Conservation (phyloP, 805 yeast genomes). For the Yarrowia sp. region DNA sequence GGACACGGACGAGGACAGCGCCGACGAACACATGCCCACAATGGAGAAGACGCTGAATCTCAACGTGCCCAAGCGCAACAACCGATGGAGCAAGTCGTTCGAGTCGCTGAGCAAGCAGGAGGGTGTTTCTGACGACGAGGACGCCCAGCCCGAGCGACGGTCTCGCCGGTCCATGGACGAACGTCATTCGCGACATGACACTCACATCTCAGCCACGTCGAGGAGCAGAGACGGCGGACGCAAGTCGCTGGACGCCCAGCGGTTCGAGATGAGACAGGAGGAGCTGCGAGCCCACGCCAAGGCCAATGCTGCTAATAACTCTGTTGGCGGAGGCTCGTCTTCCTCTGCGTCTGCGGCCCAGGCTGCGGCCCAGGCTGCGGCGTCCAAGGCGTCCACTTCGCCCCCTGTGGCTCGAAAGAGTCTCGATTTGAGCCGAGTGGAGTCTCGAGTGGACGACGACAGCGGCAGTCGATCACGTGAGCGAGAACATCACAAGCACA, state of each 20-base stretch:
- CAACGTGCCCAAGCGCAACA: conserved; percentile 23
- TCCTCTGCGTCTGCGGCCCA: neutral
- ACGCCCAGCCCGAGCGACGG: conserved; percentile 7
- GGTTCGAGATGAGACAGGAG: conserved; percentile 31
- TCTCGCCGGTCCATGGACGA: conserved; percentile 29
- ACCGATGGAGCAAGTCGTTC: conserved; percentile 31
- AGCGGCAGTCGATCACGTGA: conserved; percentile 4
- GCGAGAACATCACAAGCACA: conserved; percentile 37
- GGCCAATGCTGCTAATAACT: conserved; percentile 9
- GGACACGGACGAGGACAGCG: conserved; percentile 14
- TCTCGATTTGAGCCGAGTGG: conserved; percentile 31
- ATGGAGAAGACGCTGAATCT: conserved; percentile 8
- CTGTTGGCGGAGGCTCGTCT: neutral
- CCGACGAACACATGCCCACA: conserved; percentile 6
- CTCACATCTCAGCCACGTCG: neutral
- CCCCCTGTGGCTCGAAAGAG: conserved; percentile 15
- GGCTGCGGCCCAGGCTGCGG: conserved; percentile 18
- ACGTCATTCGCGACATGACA: conserved; percentile 7
- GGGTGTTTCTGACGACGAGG: conserved; percentile 30
- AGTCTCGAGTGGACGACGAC: conserved; percentile 29
- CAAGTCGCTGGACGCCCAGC: conserved; percentile 30
- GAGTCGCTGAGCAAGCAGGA: conserved; percentile 22
- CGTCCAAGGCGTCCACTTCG: conserved; percentile 10
- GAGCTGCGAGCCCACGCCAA: conserved; percentile 34
- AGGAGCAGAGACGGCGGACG: conserved; percentile 26